Percentiles rank a stretch among this genome's conserved stretches.
Evolutionary conservation across 306 rosid species (phyloP).

Genomic region (Cicer judaicum): DNA sequence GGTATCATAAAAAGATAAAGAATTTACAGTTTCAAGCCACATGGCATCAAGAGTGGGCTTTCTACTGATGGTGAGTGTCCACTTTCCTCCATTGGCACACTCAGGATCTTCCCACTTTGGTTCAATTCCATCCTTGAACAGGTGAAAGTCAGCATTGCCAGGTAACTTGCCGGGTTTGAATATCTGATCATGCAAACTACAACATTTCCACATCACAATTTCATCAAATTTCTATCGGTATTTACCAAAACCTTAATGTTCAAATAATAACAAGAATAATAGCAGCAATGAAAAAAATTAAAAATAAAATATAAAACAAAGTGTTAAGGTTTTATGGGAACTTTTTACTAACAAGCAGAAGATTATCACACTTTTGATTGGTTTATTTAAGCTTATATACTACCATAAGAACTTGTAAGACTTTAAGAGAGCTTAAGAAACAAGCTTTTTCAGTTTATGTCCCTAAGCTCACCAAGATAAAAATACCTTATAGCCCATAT

Average conservation of each 20-base stretch:
- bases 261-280: not conserved
- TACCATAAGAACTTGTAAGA: too few species aligned
- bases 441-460: too few species aligned
- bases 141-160: slow-evolving; percentile 71
- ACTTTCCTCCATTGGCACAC: slow-evolving; percentile 95
- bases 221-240: slow-evolving; percentile 30
- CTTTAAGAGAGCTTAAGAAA: too few species aligned
- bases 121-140: slow-evolving; percentile 87
- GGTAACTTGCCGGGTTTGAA: slow-evolving; percentile 87
- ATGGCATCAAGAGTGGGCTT: slow-evolving; percentile 72
- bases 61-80: slow-evolving; percentile 71
- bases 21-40: slow-evolving; percentile 97
- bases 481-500: too few species aligned
- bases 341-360: not conserved
- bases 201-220: slow-evolving; percentile 37
- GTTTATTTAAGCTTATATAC: too few species aligned
- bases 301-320: slow-evolving; percentile 1
- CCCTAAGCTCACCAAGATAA: too few species aligned
- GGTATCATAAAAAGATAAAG: not conserved
- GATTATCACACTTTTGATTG: not conserved
- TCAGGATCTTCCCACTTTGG: slow-evolving; percentile 99
- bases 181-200: slow-evolving; percentile 78
- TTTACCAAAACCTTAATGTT: slow-evolving; percentile 26
- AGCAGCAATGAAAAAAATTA: not conserved
- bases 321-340: not conserved